A percentile compares a stretch with the other conserved stretches of the same genome.
phyloP scores from a whole-genome alignment of 2,329 filamentous ascomycete species.

The Alternaria brassicicola region DNA sequence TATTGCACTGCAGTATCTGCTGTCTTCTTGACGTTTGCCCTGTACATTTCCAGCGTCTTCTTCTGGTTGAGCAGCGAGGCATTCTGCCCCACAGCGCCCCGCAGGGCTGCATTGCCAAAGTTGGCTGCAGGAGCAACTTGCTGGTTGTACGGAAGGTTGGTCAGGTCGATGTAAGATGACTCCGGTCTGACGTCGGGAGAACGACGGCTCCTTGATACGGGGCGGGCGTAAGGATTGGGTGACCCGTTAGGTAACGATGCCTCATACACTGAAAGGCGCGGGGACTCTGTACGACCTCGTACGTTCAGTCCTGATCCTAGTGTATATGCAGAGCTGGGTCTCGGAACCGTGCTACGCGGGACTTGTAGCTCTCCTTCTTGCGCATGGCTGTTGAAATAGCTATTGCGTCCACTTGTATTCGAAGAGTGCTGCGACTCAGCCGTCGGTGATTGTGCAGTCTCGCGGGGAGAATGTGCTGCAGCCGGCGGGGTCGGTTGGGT shows the following conservation, averaged over 20 bases:
- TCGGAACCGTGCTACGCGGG: conserved; percentile 64
- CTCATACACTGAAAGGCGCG: conserved; percentile 56
- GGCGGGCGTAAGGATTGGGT: conserved; percentile 53
- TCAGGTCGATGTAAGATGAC: conserved; percentile 67
- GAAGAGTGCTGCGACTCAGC: conserved; percentile 42
- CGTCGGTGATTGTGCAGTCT: conserved; percentile 32
- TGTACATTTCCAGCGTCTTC: conserved; percentile 97
- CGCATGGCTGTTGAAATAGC: conserved; percentile 38
- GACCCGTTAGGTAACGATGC: conserved; percentile 49
- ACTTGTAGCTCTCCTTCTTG: conserved; percentile 44
- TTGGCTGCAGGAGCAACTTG: conserved; percentile 68
- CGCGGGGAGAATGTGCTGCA: conserved; percentile 30
- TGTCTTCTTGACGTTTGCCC: conserved; percentile 96
- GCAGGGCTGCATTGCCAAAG: conserved; percentile 81
- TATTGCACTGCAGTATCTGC: conserved; percentile 90
- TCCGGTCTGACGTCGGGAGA: conserved; percentile 65
- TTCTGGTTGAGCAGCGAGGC: conserved; percentile 88
- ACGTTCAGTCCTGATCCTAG: conserved; percentile 70
- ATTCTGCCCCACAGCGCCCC: conserved; percentile 81
- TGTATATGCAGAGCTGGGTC: conserved; percentile 80
- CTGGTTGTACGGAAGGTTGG: conserved; percentile 78
- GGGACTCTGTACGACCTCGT: conserved; percentile 66
- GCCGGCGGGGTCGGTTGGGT: conserved; percentile 35
- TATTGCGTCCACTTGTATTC: conserved; percentile 36
- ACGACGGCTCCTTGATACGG: conserved; percentile 58